phyloP scores from a whole-genome alignment of 208 protist genomes.

The Hexamita inflata region DNA sequence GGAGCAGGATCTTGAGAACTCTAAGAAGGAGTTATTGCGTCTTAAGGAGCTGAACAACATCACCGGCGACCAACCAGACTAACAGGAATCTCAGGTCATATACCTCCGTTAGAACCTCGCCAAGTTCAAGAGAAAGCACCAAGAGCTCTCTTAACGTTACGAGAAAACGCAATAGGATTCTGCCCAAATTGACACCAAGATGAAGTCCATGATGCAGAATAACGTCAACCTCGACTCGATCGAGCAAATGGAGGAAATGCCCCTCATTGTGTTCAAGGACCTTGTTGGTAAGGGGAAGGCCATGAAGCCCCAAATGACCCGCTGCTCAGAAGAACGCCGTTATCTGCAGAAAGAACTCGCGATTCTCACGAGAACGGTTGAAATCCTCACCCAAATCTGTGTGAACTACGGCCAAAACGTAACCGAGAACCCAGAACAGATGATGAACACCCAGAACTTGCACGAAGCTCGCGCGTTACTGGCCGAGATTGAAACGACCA shows the following conservation, averaged over 20 bases:
- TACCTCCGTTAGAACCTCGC: neutral
- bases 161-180: neutral
- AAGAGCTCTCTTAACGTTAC: neutral
- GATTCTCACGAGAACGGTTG: neutral
- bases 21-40: neutral
- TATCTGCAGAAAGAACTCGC: neutral
- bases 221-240: neutral
- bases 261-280: conserved; percentile 16
- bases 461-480: neutral
- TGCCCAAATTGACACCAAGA: neutral
- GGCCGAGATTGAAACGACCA: neutral
- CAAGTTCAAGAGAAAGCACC: conserved; percentile 5
- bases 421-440: too few species aligned
- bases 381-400: conserved; percentile 15
- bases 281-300: conserved; percentile 11
- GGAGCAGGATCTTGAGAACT: neutral
- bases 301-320: neutral
- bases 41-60: neutral
- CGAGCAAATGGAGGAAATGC: neutral
- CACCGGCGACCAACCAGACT: neutral
- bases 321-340: neutral
- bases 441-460: conserved; percentile 1
- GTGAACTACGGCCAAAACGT: too few species aligned
- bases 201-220: neutral
- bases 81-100: neutral